A percentile compares a stretch with the other conserved stretches of the same genome.
phyloP scores from a whole-genome alignment of 2,329 filamentous ascomycete species.

The Epichloe sp. region DNA sequence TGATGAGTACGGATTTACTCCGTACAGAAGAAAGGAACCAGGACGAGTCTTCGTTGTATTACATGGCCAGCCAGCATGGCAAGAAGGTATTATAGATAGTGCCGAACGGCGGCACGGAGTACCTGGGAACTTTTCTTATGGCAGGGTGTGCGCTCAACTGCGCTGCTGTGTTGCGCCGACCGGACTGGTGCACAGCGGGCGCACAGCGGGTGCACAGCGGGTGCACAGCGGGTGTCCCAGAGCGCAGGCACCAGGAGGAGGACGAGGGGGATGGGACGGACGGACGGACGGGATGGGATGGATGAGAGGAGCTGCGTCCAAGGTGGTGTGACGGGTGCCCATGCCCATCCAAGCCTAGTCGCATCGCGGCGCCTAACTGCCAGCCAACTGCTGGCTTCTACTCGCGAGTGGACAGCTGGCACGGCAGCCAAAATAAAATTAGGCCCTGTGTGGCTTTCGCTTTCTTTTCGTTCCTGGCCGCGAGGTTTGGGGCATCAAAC shows the following conservation, averaged over 20 bases:
- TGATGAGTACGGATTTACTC: no score
- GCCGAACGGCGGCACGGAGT: neutral
- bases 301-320: neutral
- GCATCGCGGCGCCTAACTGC: conserved; percentile 3
- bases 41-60: no score
- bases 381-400: neutral
- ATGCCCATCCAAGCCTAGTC: neutral
- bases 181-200: no score
- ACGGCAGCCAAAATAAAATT: neutral
- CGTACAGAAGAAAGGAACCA: neutral
- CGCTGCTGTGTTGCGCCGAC: no score
- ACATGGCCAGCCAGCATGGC: no score
- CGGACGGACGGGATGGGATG: neutral
- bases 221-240: no score
- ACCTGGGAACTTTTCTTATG: neutral
- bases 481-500: neutral
- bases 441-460: neutral
- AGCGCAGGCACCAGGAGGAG: no score
- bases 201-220: no score
- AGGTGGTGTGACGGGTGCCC: conserved; percentile 4
- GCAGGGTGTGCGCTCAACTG: no score
- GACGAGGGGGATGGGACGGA: no score
- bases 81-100: no score
- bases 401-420: neutral
- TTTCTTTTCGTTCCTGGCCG: neutral